These are phyloP conservation scores for Pseudonitzschia multistriata DNA, from an alignment of 108 stramenopile genomes.

Conservation along the genomic window DNA sequence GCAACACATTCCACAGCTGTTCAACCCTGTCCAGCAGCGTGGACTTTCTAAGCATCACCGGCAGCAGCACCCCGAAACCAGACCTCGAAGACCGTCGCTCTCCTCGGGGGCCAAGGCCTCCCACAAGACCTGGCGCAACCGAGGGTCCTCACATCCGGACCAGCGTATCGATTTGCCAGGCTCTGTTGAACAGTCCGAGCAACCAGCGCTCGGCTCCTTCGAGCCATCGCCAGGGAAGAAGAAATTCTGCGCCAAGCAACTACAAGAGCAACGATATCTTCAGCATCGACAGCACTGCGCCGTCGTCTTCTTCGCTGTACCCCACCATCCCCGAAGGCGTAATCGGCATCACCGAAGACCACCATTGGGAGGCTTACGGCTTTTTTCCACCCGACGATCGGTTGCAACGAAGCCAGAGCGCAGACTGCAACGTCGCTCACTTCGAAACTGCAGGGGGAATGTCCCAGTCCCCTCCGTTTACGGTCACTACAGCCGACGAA, in stretches of 20 bases:
- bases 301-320: neutral
- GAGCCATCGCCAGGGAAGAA: neutral
- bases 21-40: neutral
- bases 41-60: neutral
- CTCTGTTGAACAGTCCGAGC: neutral
- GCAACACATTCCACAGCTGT: neutral
- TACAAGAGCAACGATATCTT: neutral
- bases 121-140: no score
- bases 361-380: neutral
- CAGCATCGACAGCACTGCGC: neutral
- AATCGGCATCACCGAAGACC: neutral
- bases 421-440: neutral
- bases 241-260: neutral
- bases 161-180: neutral
- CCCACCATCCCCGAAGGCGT: neutral
- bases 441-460: neutral
- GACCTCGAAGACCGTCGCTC: no score
- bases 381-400: neutral
- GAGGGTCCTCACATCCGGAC: neutral
- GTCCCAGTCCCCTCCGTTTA: neutral
- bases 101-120: neutral
- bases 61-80: neutral
- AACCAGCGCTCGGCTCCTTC: neutral
- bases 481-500: neutral
- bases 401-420: neutral